These are phyloP conservation scores for Pouteria glomerata DNA, from an alignment of 148 eudicot species.

Conservation along the genomic window DNA sequence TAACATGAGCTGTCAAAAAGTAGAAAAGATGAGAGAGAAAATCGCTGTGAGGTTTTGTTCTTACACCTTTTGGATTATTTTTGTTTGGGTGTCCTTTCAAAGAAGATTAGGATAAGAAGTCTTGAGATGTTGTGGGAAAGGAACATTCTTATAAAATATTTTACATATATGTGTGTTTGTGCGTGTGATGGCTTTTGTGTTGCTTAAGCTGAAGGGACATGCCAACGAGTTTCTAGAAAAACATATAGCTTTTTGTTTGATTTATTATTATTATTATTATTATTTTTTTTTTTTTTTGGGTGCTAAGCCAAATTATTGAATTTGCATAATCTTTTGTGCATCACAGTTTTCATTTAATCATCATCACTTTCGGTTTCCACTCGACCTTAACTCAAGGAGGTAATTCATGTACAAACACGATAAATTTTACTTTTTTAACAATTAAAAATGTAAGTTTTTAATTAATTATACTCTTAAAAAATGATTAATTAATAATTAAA, in stretches of 20 bases:
- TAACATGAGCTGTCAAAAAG: background rate
- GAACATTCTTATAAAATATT: background rate
- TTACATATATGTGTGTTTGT: background rate
- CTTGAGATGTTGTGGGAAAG: conserved; percentile 2
- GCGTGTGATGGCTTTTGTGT: conserved; percentile 16
- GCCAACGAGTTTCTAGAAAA: conserved; percentile 17
- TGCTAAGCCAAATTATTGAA: background rate
- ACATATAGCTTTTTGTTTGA: background rate
- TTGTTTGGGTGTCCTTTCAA: conserved; percentile 2
- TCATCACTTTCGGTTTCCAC: background rate
- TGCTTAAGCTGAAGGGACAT: conserved; percentile 12
- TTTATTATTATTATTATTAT: background rate
- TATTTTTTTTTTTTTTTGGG: background rate
- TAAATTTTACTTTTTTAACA: no score
- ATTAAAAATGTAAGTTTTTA: no score
- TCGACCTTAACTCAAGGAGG: no score
- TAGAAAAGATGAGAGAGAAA: background rate
- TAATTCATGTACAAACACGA: no score
- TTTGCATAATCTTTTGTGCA: background rate
- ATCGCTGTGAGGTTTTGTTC: background rate
- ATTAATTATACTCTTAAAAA: no score
- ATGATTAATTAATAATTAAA: no score
- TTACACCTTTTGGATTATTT: background rate
- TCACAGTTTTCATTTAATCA: background rate
- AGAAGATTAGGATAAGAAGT: conserved; percentile 16